Conservation (phyloP, 164 flowering plant species). For the Akebia trifoliata region DNA sequence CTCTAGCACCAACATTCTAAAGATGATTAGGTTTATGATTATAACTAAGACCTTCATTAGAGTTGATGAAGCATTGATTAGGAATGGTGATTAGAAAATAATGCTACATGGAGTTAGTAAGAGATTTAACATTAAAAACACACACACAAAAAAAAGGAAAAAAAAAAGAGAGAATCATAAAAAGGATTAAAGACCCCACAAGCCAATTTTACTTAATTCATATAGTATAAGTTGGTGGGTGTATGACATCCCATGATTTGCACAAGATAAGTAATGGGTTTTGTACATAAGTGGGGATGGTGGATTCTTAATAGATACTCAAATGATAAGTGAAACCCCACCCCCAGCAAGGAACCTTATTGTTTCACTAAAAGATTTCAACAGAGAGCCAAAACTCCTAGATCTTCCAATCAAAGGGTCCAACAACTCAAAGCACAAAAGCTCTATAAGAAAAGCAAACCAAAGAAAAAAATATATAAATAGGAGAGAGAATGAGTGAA, state of each 20-base stretch:
- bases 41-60: constrained; percentile 4
- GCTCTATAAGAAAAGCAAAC: background rate
- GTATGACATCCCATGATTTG: constrained; percentile 1
- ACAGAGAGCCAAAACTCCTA: too few species aligned
- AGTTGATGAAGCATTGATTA: background rate
- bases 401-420: constrained; percentile 2
- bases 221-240: constrained; percentile 2
- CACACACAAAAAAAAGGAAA: too few species aligned
- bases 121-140: too few species aligned
- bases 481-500: constrained; percentile 7
- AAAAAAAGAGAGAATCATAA: background rate
- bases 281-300: constrained; percentile 2
- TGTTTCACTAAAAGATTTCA: constrained; percentile 5
- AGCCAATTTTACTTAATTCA: background rate
- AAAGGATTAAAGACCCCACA: background rate
- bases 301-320: constrained; percentile 8
- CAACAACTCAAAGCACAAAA: background rate
- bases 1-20: background rate
- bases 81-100: background rate
- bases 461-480: too few species aligned
- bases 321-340: constrained; percentile 1
- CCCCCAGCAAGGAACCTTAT: too few species aligned
- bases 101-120: background rate
- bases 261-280: background rate
- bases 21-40: background rate